A percentile compares a stretch with the other conserved stretches of the same genome.
Conservation (phyloP, 257 asterid genomes). For the Fraxinus cuspidata region DNA sequence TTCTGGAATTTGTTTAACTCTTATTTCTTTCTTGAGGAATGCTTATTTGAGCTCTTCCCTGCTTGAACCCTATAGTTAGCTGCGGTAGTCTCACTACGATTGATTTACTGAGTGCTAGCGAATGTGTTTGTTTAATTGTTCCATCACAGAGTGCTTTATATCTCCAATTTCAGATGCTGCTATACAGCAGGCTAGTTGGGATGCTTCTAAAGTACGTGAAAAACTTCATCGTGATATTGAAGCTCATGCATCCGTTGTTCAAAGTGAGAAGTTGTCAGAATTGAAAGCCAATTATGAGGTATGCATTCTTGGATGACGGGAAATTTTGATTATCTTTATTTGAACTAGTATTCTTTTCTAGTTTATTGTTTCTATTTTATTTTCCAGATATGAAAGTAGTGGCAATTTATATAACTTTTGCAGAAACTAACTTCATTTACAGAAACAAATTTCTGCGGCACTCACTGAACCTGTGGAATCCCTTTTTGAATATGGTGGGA, state of each 20-base stretch:
- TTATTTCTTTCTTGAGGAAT: neutral
- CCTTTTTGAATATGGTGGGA: conserved; percentile 55
- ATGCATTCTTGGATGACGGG: conserved; percentile 7
- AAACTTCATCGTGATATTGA: conserved; percentile 60
- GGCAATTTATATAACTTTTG: conserved; percentile 2
- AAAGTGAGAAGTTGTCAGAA: conserved; percentile 47
- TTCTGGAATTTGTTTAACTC: neutral
- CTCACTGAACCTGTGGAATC: conserved; percentile 49
- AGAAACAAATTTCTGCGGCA: conserved; percentile 49
- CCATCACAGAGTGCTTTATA: neutral
- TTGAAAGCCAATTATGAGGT: conserved; percentile 50
- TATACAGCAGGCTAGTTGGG: conserved; percentile 56
- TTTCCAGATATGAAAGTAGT: conserved; percentile 7
- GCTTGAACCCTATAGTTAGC: neutral
- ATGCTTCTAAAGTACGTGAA: conserved; percentile 55
- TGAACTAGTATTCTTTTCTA: conserved; percentile 8
- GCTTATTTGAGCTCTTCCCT: conserved; percentile 3
- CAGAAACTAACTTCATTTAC: conserved; percentile 24
- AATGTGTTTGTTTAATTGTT: neutral
- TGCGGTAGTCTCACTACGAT: neutral
- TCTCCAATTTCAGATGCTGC: conserved; percentile 52
- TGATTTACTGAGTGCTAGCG: neutral
- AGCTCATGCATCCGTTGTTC: conserved; percentile 47
- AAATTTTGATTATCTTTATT: neutral
- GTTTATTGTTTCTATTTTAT: neutral